phyloP scores from a whole-genome alignment of 1,284 basidiomycete species.

The Schizophyllum commune region DNA sequence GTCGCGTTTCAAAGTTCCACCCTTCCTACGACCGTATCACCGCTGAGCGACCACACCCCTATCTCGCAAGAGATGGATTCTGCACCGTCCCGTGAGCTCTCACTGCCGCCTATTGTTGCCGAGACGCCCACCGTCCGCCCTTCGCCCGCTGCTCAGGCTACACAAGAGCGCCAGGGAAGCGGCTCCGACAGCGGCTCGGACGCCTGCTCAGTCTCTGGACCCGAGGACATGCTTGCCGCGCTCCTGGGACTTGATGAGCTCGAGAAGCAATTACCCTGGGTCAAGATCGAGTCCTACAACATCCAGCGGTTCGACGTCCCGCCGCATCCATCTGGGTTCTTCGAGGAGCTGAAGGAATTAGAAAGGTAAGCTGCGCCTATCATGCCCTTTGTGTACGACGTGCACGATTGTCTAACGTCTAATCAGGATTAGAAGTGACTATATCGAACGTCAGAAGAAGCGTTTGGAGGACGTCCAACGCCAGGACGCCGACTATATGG shows the following conservation, averaged over 20 bases:
- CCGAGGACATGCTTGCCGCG: background rate
- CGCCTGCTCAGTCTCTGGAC: background rate
- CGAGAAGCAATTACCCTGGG: background rate
- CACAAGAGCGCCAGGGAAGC: too few relatives aligned
- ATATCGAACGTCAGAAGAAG: background rate
- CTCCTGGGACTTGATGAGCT: background rate
- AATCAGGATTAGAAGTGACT: background rate
- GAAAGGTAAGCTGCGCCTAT: background rate
- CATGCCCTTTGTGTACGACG: too few relatives aligned
- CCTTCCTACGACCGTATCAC: too few relatives aligned
- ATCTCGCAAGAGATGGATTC: too few relatives aligned
- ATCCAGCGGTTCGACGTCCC: background rate
- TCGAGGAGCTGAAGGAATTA: background rate
- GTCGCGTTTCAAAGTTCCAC: too few relatives aligned
- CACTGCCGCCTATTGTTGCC: too few relatives aligned
- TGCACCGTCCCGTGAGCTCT: too few relatives aligned
- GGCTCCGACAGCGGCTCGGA: too few relatives aligned
- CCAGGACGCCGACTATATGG: background rate
- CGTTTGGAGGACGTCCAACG: background rate
- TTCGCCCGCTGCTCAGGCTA: too few relatives aligned
- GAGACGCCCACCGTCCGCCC: too few relatives aligned
- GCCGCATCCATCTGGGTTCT: background rate
- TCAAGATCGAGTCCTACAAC: background rate
- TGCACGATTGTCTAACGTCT: background rate
- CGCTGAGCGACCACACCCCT: too few relatives aligned